Evolutionary conservation across 306 rosid species (phyloP).

Genomic region (Canavalia ensiformis): DNA sequence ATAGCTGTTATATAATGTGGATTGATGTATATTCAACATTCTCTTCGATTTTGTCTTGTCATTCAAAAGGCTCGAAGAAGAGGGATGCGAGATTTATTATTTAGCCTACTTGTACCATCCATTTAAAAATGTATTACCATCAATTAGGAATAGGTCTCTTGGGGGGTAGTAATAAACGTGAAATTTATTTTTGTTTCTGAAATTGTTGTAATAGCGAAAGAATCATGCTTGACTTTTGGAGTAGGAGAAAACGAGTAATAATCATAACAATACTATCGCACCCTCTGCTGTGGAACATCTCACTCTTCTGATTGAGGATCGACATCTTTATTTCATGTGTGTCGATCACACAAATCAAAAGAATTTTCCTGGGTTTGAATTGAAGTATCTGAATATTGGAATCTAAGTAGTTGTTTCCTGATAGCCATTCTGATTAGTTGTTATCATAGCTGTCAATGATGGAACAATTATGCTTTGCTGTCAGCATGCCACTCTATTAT

Average conservation of each 20-base stretch:
- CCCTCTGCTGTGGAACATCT: constrained; percentile 4
- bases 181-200: constrained; percentile 49
- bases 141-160: constrained; percentile 42
- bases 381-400: constrained; percentile 15
- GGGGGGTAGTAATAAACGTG: constrained; percentile 54
- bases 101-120: constrained; percentile 55
- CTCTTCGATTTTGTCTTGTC: constrained; percentile 60
- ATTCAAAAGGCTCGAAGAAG: constrained; percentile 40
- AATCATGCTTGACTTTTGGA: constrained; percentile 46
- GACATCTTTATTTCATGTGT: neutral
- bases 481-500: neutral
- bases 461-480: neutral
- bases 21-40: constrained; percentile 55
- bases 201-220: constrained; percentile 49
- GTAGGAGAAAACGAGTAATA: constrained; percentile 24
- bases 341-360: neutral
- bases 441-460: neutral
- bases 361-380: neutral
- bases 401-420: neutral
- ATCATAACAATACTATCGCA: neutral
- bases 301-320: neutral
- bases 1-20: constrained; percentile 53
- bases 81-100: constrained; percentile 47
- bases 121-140: constrained; percentile 50
- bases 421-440: neutral